Conservation (phyloP, 306 rosid species). For the barrel medic (Medicago truncatula) region MtrunA17r5.0-ANR NC_053045.1:46116501-46117000, state of each 20-base stretch:
- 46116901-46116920: slow-evolving; percentile 62
- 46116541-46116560: neutral
- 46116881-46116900: slow-evolving; percentile 54
- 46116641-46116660: neutral
- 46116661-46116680: no score
- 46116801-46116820: slow-evolving; percentile 69
- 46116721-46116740: slow-evolving; percentile 18
- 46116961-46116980: neutral
- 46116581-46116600: no score
- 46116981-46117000: neutral
- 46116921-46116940: neutral
- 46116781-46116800: slow-evolving; percentile 86
- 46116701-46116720: slow-evolving; percentile 3
- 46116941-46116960: neutral
- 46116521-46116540: neutral
- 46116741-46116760: slow-evolving; percentile 69
- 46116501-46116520: neutral
- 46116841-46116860: slow-evolving; percentile 47
- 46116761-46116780: slow-evolving; percentile 64
- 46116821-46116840: slow-evolving; percentile 48
- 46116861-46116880: slow-evolving; percentile 1
- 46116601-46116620: no score
- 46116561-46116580: neutral
- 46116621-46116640: no score
- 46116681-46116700: neutral